A percentile compares a stretch with the other conserved stretches of the same genome.
These are phyloP conservation scores for Metschnikowia drakensbergensis DNA, from an alignment of 805 yeast species.

Conservation along the genomic window DNA sequence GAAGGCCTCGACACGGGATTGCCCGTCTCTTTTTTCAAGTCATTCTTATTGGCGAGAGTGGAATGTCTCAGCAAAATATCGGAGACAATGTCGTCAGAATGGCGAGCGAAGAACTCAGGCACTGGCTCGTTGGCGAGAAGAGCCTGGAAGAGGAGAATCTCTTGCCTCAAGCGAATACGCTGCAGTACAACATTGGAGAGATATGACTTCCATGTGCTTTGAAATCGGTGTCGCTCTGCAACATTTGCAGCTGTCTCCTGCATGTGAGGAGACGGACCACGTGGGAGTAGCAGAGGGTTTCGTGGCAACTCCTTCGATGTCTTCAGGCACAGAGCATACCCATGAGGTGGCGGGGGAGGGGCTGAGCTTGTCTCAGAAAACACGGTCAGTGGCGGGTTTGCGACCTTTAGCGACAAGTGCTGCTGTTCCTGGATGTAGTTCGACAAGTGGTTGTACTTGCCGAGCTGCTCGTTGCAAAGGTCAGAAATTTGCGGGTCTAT, in stretches of 20 bases:
- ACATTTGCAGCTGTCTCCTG: neutral
- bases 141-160: slow-evolving; percentile 32
- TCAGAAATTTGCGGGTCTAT: neutral
- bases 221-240: neutral
- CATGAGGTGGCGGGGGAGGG: slow-evolving; percentile 17
- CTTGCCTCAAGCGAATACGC: slow-evolving; percentile 40
- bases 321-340: neutral
- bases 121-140: slow-evolving; percentile 14
- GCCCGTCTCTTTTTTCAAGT: neutral
- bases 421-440: slow-evolving; percentile 24
- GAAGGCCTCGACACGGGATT: neutral
- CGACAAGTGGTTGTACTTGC: slow-evolving; percentile 22
- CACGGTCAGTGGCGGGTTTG: slow-evolving; percentile 5
- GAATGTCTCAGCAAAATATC: slow-evolving; percentile 3
- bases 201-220: slow-evolving; percentile 32
- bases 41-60: neutral
- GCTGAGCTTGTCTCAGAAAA: slow-evolving; percentile 9
- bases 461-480: slow-evolving; percentile 4
- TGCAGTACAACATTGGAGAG: slow-evolving; percentile 32
- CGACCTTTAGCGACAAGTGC: slow-evolving; percentile 7
- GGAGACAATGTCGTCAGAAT: neutral
- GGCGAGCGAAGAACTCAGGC: slow-evolving; percentile 8
- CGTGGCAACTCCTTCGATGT: too few species aligned
- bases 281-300: too few species aligned
- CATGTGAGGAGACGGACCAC: too few species aligned